Conservation (phyloP, 2,329 filamentous ascomycete species). For the Epichloe baconii region DNA sequence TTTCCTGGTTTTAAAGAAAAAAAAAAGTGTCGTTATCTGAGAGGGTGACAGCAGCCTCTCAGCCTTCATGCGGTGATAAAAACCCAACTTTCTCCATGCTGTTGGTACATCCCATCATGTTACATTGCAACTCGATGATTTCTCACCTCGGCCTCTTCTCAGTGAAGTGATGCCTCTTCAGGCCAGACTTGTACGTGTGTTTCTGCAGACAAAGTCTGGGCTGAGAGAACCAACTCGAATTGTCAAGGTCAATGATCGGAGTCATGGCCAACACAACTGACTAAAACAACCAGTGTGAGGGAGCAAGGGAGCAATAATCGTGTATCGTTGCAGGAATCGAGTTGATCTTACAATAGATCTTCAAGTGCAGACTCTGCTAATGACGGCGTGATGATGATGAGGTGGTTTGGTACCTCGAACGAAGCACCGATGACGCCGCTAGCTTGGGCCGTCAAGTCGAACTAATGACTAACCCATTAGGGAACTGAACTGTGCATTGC, state of each 20-base stretch:
- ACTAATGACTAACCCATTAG: neutral
- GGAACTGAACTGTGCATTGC: neutral
- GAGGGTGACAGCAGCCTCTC: no score
- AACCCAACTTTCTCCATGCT: neutral
- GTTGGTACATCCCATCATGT: neutral
- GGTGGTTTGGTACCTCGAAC: neutral
- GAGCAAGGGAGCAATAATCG: neutral
- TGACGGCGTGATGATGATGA: neutral
- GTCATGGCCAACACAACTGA: neutral
- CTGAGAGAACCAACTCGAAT: neutral
- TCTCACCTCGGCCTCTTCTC: no score
- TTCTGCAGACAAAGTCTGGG: neutral
- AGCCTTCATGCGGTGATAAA: neutral
- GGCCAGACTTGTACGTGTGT: neutral
- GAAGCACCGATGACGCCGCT: neutral
- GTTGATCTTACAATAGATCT: neutral
- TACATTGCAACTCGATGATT: no score
- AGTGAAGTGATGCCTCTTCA: no score
- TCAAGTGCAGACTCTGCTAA: neutral
- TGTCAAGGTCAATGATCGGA: neutral
- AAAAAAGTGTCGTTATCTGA: neutral
- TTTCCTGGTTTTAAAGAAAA: no score
- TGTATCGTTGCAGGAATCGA: neutral
- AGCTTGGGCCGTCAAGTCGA: neutral
- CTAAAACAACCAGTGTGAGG: neutral